These are phyloP conservation scores for Actinomortierella ambigua DNA, from an alignment of 371 early-diverging fungal genomes.

Conservation along the genomic window DNA sequence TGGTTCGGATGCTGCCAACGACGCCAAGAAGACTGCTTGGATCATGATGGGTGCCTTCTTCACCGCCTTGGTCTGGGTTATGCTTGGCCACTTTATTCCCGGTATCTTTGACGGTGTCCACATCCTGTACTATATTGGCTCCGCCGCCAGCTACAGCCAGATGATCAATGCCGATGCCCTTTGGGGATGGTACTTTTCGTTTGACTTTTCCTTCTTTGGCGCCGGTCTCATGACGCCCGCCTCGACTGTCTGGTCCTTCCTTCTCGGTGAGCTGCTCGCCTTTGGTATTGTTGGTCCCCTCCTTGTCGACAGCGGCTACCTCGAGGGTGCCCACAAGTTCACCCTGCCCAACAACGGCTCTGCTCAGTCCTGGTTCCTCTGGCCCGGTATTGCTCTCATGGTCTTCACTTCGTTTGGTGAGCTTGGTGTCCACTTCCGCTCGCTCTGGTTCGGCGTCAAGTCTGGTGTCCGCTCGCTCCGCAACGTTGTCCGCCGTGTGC, in stretches of 20 bases:
- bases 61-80: constrained; percentile 57
- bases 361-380: constrained; percentile 62
- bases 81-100: constrained; percentile 64
- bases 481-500: constrained; percentile 34
- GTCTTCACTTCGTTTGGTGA: constrained; percentile 69
- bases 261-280: constrained; percentile 57
- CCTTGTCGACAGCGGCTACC: constrained; percentile 49
- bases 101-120: constrained; percentile 64
- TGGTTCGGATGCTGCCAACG: constrained; percentile 47
- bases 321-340: constrained; percentile 51
- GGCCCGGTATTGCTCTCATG: constrained; percentile 83
- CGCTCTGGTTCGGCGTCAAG: constrained; percentile 61
- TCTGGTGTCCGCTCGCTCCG: constrained; percentile 44
- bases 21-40: constrained; percentile 33
- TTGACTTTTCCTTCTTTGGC: constrained; percentile 70
- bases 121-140: constrained; percentile 66
- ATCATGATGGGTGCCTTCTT: constrained; percentile 51
- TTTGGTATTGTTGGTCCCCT: constrained; percentile 61
- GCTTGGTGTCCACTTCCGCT: constrained; percentile 59
- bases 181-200: constrained; percentile 67
- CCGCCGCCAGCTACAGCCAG: constrained; percentile 48
- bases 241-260: constrained; percentile 62
- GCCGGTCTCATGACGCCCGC: constrained; percentile 74
- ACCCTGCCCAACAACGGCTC: constrained; percentile 39
- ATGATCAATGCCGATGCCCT: constrained; percentile 56